Percentiles rank a stretch among this genome's conserved stretches.
Evolutionary conservation across 257 asterid genomes (phyloP).

Genomic region (Solanum lycopersicoides): DNA sequence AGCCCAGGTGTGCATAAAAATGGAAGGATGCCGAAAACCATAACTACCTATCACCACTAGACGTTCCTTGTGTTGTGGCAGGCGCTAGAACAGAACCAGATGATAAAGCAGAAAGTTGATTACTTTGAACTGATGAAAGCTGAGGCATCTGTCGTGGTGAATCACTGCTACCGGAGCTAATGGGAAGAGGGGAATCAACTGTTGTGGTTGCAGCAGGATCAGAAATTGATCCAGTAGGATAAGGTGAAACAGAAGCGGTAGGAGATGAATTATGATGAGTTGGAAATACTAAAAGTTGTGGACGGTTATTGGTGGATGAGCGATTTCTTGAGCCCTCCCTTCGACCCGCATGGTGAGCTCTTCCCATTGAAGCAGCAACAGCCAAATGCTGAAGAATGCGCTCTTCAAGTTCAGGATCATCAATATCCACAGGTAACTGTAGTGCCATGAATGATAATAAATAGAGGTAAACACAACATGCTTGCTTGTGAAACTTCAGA

Average conservation of each 20-base stretch:
- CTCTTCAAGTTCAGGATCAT: slow-evolving; percentile 71
- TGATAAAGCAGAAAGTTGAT: slow-evolving; percentile 40
- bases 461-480: background rate
- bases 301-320: slow-evolving; percentile 45
- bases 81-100: slow-evolving; percentile 30
- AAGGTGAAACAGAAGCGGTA: slow-evolving; percentile 22
- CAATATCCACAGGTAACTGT: slow-evolving; percentile 65
- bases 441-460: slow-evolving; percentile 2
- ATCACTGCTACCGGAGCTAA: slow-evolving; percentile 9
- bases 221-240: slow-evolving; percentile 30
- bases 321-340: slow-evolving; percentile 58
- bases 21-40: slow-evolving; percentile 2
- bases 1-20: background rate
- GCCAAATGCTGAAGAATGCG: slow-evolving; percentile 86
- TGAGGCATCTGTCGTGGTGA: slow-evolving; percentile 12
- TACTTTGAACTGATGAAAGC: slow-evolving; percentile 17
- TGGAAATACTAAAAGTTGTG: slow-evolving; percentile 46
- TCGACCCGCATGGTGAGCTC: slow-evolving; percentile 53
- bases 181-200: slow-evolving; percentile 18
- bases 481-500: background rate
- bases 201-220: slow-evolving; percentile 19
- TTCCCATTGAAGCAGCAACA: slow-evolving; percentile 87
- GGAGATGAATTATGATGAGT: slow-evolving; percentile 42
- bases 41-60: slow-evolving; percentile 41
- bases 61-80: slow-evolving; percentile 16